These are phyloP conservation scores for Meira miltonrushii DNA, from an alignment of 1,284 basidiomycete species.

Conservation along the genomic window DNA sequence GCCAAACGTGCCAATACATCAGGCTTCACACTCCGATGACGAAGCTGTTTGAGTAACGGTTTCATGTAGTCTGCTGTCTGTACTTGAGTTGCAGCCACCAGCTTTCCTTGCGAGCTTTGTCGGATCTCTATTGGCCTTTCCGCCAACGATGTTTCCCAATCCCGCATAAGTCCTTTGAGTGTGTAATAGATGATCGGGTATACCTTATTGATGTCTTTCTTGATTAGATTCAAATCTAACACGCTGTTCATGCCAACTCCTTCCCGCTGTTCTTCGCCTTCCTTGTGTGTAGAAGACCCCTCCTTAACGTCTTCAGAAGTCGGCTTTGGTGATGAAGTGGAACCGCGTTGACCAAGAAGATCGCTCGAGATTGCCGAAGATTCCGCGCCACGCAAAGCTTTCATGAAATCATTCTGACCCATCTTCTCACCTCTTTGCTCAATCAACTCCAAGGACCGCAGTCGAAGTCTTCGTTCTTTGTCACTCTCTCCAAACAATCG, in stretches of 20 bases:
- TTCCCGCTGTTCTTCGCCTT: slow-evolving; percentile 15
- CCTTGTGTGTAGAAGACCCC: slow-evolving; percentile 4
- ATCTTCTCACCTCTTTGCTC: slow-evolving; percentile 53
- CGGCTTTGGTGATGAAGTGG: slow-evolving; percentile 47
- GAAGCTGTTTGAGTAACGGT: slow-evolving; percentile 84
- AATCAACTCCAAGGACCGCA: slow-evolving; percentile 87
- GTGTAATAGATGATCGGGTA: slow-evolving; percentile 98
- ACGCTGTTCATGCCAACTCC: slow-evolving; percentile 46
- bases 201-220: slow-evolving; percentile 87
- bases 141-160: slow-evolving; percentile 92
- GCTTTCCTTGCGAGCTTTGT: slow-evolving; percentile 80
- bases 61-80: slow-evolving; percentile 95
- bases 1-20: slow-evolving; percentile 85
- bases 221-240: slow-evolving; percentile 65
- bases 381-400: slow-evolving; percentile 78
- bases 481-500: slow-evolving; percentile 91
- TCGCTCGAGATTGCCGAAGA: slow-evolving; percentile 62
- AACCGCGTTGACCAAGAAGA: slow-evolving; percentile 56
- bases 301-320: slow-evolving; percentile 18
- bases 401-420: slow-evolving; percentile 73
- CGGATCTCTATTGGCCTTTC: slow-evolving; percentile 71
- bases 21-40: slow-evolving; percentile 71
- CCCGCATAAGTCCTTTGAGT: slow-evolving; percentile 78
- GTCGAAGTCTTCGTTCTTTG: slow-evolving; percentile 79
- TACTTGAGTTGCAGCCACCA: slow-evolving; percentile 88